phyloP scores from a whole-genome alignment of 2,329 filamentous ascomycete genomes.

The Beauveria rudraprayagi region DNA sequence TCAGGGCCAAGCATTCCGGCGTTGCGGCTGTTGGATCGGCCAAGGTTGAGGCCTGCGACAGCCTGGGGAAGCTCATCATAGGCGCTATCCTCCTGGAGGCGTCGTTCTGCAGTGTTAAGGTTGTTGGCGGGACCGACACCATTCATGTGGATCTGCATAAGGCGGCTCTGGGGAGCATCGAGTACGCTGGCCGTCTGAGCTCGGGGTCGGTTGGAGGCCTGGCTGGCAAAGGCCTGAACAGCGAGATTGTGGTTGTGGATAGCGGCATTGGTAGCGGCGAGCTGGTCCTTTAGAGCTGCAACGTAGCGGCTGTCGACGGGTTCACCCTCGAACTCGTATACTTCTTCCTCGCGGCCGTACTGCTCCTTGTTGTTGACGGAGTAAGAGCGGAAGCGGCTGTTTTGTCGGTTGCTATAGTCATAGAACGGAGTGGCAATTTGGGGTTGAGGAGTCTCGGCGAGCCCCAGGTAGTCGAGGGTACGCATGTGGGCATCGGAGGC shows the following conservation, averaged over 20 bases:
- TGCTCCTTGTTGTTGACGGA: slow-evolving; percentile 98
- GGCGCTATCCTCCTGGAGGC: slow-evolving; percentile 65
- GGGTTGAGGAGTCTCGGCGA: slow-evolving; percentile 87
- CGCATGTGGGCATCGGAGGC: slow-evolving; percentile 84
- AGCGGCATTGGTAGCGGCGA: slow-evolving; percentile 56
- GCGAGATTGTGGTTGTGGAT: slow-evolving; percentile 91
- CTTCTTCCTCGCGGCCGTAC: slow-evolving; percentile 82
- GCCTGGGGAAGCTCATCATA: slow-evolving; percentile 75
- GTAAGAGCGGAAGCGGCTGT: slow-evolving; percentile 89
- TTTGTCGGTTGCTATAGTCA: slow-evolving; percentile 60
- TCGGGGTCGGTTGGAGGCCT: slow-evolving; percentile 76
- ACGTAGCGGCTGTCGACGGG: slow-evolving; percentile 51
- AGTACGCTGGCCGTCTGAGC: slow-evolving; percentile 87
- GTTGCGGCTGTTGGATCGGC: slow-evolving; percentile 56
- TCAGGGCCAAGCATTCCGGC: slow-evolving; percentile 63
- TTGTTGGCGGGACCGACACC: slow-evolving; percentile 62
- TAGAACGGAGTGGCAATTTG: slow-evolving; percentile 69
- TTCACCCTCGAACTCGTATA: slow-evolving; percentile 51
- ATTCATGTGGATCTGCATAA: slow-evolving; percentile 66
- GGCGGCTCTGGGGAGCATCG: slow-evolving; percentile 62
- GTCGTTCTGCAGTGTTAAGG: slow-evolving; percentile 67
- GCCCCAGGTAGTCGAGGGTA: slow-evolving; percentile 89
- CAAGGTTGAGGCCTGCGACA: slow-evolving; percentile 71
- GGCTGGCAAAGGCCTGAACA: slow-evolving; percentile 83
- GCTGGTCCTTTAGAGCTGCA: slow-evolving; percentile 52